Conservation (phyloP, 2,329 filamentous ascomycete species). For the Lecanicillium sp. region DNA sequence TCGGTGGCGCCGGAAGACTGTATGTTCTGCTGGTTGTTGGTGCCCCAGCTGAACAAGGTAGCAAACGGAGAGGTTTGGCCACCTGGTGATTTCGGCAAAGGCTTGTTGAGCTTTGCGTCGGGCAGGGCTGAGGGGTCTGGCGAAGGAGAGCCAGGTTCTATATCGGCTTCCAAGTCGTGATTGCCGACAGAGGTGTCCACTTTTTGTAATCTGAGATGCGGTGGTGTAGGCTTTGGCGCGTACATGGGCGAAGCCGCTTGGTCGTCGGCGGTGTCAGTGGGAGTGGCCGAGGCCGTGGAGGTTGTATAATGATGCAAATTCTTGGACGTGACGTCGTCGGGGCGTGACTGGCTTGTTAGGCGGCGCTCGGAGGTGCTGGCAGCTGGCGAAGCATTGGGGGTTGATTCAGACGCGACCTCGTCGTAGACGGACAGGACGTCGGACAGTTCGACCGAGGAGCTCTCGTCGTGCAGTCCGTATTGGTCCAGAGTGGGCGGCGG, state of each 20-base stretch:
- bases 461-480: background rate
- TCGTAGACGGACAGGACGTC: constrained; percentile 36
- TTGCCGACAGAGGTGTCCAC: constrained; percentile 24
- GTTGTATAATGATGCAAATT: constrained; percentile 12
- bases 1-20: constrained; percentile 39
- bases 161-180: constrained; percentile 17
- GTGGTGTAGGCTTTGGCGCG: constrained; percentile 41
- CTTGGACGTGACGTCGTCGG: constrained; percentile 26
- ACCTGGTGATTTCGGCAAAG: constrained; percentile 44
- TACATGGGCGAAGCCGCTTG: constrained; percentile 39
- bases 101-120: constrained; percentile 41
- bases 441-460: constrained; percentile 18
- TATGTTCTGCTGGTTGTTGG: constrained; percentile 15
- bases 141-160: constrained; percentile 18
- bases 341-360: constrained; percentile 11
- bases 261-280: constrained; percentile 28
- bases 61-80: constrained; percentile 39
- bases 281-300: background rate
- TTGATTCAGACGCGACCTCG: constrained; percentile 21
- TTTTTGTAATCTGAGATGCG: constrained; percentile 42
- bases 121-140: constrained; percentile 18
- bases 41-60: constrained; percentile 46
- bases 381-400: constrained; percentile 18
- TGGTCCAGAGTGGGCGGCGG: constrained; percentile 10
- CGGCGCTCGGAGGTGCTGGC: constrained; percentile 12